phyloP scores from a whole-genome alignment of 2,329 filamentous ascomycete species.

The Sordariomycetes sp. region DNA sequence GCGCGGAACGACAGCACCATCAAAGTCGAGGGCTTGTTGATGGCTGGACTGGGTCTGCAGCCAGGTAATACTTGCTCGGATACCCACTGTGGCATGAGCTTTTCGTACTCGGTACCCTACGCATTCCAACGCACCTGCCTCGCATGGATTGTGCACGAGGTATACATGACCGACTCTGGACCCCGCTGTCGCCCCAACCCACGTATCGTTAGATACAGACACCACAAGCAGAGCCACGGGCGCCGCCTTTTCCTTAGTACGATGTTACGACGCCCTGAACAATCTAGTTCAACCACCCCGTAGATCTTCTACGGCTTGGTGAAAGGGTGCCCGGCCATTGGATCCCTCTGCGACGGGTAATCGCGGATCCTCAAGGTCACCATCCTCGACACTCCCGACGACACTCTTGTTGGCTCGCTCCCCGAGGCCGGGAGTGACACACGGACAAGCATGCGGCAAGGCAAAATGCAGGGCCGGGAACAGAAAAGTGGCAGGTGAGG shows the following conservation, averaged over 20 bases:
- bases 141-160: neutral
- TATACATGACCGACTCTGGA: neutral
- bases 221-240: no score
- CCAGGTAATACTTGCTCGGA: neutral
- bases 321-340: no score
- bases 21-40: neutral
- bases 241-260: no score
- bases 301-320: no score
- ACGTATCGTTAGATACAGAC: no score
- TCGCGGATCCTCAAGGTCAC: no score
- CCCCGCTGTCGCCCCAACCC: no score
- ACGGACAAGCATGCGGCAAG: neutral
- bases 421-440: neutral
- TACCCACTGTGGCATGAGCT: neutral
- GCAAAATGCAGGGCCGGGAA: neutral
- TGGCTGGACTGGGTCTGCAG: neutral
- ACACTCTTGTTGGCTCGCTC: neutral
- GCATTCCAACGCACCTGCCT: neutral
- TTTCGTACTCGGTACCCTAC: neutral
- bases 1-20: neutral
- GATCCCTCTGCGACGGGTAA: no score
- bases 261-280: no score
- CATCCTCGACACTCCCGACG: neutral
- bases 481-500: neutral
- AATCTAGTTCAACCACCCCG: no score